Evolutionary conservation across 768 basidiomycete genomes (phyloP), one percentile per base, ranked within the genome.

Genomic region (Leccinum fibrillosum): DNA sequence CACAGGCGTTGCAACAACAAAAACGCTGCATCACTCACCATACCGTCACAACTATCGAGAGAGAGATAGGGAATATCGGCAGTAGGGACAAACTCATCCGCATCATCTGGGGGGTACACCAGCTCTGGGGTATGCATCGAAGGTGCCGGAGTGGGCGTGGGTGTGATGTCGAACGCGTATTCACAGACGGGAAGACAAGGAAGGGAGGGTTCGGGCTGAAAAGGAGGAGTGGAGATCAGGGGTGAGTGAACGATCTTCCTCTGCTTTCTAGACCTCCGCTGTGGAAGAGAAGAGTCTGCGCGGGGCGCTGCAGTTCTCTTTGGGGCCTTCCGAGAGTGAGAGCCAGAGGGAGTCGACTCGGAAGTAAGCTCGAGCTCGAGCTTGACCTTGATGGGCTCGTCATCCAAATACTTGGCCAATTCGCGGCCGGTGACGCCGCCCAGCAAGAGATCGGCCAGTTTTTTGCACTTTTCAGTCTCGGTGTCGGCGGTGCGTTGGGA

Each of bases 381-480:
- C 30, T 52, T 19, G 12, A 39, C 37, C 11, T 55, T 35, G 0
- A 11, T 52, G 39, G 34, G 58, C 21, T 25, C 58, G 3, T 68
- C 63, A 1, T 58, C 62, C 1, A 69, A 57, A 47, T 62, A 64
- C 51, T 64, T 67, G 51, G 65, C 63, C 26, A 68, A 56, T 28
- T 73, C 73, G 54, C 64, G 62, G 53, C 72, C 69, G n/a, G 72
- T 63, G 56, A 71, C 55, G 25, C 76, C 76, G 34, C 68, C 61
- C 63, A 73, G 62, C 30, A 77, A 57, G 15, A 80, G 64, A 19
- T 70, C 62, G 5, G 77, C 77, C 9, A 79, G 62, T 44, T 63
- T 67, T 56, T 73, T 70, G 59, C 78, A 82, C 52, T 74, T 76
- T 55, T 69, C 75, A 54, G 66, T 68, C 45, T 79, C 78, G 17